Evolutionary conservation across 1,139 yeast genomes (phyloP).

Genomic region (Geotrichum restrictum): DNA sequence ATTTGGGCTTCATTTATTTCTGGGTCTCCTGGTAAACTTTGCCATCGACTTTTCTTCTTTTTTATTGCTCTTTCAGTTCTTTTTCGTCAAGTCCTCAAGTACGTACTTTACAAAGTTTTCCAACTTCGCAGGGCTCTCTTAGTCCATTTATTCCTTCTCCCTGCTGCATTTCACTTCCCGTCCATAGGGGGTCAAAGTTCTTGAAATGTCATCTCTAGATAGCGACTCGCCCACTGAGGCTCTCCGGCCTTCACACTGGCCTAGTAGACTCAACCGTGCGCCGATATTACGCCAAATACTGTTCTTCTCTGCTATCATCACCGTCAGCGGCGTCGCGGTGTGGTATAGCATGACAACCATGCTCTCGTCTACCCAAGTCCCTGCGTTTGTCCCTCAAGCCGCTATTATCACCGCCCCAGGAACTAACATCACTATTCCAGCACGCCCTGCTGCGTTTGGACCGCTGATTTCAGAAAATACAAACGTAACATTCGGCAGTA

Average conservation of each 20-base stretch:
- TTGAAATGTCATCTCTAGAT: not conserved
- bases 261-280: not conserved
- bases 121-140: too few relatives aligned
- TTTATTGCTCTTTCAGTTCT: not conserved
- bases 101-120: too few relatives aligned
- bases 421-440: conserved; percentile 32
- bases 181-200: too few relatives aligned
- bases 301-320: not conserved
- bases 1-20: too few relatives aligned
- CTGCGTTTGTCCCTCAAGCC: conserved; percentile 32
- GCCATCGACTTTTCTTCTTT: not conserved
- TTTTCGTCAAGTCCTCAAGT: too few relatives aligned
- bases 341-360: conserved; percentile 8
- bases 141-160: not conserved
- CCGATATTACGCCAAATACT: not conserved
- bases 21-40: too few relatives aligned
- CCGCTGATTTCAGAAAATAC: conserved; percentile 30
- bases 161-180: not conserved
- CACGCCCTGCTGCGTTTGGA: conserved; percentile 40
- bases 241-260: not conserved
- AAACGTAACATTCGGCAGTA: not conserved
- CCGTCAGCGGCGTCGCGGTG: conserved; percentile 5
- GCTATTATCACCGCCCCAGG: conserved; percentile 31
- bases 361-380: conserved; percentile 17
- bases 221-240: not conserved